Evolutionary conservation across 352 stramenopile genomes (phyloP), one percentile per base, ranked within the genome.

Genomic region (Albugo candida): DNA sequence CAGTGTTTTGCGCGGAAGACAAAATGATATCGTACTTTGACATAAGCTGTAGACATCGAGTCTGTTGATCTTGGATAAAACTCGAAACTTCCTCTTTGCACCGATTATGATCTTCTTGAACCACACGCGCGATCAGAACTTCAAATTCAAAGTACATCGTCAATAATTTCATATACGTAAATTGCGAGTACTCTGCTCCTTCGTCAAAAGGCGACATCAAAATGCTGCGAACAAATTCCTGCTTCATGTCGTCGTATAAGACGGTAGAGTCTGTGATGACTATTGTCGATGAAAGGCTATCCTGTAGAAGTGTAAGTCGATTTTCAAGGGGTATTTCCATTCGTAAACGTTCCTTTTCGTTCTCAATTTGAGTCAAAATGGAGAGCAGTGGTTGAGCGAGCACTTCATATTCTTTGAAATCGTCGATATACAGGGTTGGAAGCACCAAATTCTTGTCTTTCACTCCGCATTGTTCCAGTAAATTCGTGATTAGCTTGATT

Each of bases 401-500:
- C 17, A 54, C 19, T 24, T 62, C 48, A 38, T 50, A 76, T 20
- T 75, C 65, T 6, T 41, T 41, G 38, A 53, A 45, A 37, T 56
- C 46, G 45, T 84, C 71, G 14, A 53, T 53, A 34, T 72, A 76
- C 43, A 67, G 3, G 17, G 38, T 8, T 19, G 38, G 8, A 36
- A 27, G 45, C 41, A 58, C 60, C 24, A 31, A 31, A 31, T 8
- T 31, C 24, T 31, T 31, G 24, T 31, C 24, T 4, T 56, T 39
- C n/a, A 86, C 54, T 24, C 72, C 77, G 36, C 63, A 56, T 38
- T 68, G 45, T 12, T 65, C 42, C 12, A 91, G 52, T 11, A 85
- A 43, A 11, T 61, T 59, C 1, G 52, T 42, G 27, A 82, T 41
- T 13, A 77, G 41, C 0, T 49, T 21, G 42, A 65, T 57, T 13